phyloP scores from a whole-genome alignment of 2,329 filamentous ascomycete species.

The Apiospora phragmitis region DNA sequence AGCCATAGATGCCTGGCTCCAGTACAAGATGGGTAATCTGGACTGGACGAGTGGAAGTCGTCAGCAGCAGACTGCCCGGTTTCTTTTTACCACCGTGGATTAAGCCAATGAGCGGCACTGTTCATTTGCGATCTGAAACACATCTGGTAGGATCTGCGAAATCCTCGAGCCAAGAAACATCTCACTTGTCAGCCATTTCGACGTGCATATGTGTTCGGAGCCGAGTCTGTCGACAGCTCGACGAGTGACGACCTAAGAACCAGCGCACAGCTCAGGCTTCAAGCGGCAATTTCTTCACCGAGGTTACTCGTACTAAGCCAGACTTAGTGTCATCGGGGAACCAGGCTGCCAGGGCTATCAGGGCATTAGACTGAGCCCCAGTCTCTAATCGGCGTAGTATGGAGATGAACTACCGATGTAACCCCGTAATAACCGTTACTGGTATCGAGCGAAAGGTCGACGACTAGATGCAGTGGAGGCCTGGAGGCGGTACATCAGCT shows the following conservation, averaged over 20 bases:
- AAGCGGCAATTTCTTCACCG: slow-evolving; percentile 4
- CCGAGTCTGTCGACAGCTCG: background rate
- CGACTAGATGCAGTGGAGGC: slow-evolving; percentile 6
- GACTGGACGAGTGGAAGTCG: background rate
- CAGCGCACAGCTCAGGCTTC: background rate
- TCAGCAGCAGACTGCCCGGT: background rate
- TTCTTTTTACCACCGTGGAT: background rate
- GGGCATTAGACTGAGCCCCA: slow-evolving; percentile 3
- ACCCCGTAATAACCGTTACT: slow-evolving; percentile 7
- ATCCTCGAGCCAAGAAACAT: background rate
- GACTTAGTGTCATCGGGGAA: slow-evolving; percentile 1
- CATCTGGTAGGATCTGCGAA: background rate
- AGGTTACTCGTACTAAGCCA: background rate
- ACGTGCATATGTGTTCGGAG: background rate
- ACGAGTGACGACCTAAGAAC: background rate
- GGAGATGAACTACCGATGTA: slow-evolving; percentile 6
- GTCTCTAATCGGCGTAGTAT: background rate
- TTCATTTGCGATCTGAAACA: slow-evolving; percentile 1
- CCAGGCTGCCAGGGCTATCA: background rate
- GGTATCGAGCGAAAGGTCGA: background rate
- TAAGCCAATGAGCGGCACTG: background rate
- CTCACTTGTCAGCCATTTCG: background rate
- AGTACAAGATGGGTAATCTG: background rate
- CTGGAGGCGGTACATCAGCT: background rate
- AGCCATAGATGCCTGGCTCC: background rate